Conservation (phyloP, 2,329 filamentous ascomycete genomes). For the Stagonosporopsis vannaccii region DNA sequence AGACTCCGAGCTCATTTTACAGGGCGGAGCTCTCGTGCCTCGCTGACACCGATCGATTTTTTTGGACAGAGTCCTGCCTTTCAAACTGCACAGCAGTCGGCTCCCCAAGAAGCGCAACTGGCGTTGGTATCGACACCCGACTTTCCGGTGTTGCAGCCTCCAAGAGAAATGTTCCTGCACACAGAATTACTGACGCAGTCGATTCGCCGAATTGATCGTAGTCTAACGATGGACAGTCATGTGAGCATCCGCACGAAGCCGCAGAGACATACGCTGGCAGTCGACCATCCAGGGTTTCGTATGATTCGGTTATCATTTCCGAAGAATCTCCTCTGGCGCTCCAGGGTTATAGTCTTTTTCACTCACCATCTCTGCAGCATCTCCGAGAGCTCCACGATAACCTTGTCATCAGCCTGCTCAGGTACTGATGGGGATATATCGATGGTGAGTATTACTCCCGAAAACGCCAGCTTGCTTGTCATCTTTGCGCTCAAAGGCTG, state of each 20-base stretch:
- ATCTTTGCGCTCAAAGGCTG: not conserved
- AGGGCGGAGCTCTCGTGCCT: not conserved
- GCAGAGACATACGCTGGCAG: not conserved
- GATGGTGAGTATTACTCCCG: not conserved
- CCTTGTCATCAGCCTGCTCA: not conserved
- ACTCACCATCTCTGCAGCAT: slow-evolving; percentile 3
- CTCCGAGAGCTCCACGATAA: slow-evolving; percentile 5
- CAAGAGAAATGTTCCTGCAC: not conserved
- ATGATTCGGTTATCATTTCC: not conserved
- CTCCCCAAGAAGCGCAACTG: not conserved
- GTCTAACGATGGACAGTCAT: not conserved
- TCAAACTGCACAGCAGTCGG: not conserved
- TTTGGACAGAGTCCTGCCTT: too few relatives aligned
- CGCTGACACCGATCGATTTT: not conserved
- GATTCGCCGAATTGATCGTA: not conserved
- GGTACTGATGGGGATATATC: slow-evolving; percentile 1
- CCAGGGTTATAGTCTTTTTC: not conserved
- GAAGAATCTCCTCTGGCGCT: not conserved
- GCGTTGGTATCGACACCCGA: not conserved
- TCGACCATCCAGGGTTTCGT: not conserved
- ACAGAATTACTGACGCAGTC: not conserved
- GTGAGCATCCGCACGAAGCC: not conserved
- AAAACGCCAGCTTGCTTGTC: not conserved
- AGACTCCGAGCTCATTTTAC: not conserved
- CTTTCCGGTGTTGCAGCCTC: not conserved